Evolutionary conservation across 2,329 filamentous ascomycete species (phyloP).

Genomic region (Colletotrichum orchidophilum): DNA sequence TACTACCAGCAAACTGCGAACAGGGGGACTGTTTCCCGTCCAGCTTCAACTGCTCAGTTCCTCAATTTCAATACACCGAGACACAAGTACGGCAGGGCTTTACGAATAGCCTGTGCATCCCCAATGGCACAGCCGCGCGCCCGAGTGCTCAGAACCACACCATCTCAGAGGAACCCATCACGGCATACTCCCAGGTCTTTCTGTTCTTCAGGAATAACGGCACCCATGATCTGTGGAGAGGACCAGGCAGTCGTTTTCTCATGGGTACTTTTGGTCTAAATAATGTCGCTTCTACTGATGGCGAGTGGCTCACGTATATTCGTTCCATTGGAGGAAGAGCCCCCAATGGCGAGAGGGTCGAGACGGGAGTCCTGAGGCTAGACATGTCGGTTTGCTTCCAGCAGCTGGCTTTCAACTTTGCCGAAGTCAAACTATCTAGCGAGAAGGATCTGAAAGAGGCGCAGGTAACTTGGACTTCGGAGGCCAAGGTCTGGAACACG

Average conservation of each 20-base stretch:
- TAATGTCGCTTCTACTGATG: not conserved
- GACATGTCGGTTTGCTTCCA: constrained; percentile 35
- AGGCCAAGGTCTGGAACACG: constrained; percentile 26
- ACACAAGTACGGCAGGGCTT: not conserved
- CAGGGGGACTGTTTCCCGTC: not conserved
- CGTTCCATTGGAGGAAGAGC: not conserved
- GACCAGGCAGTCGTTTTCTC: not conserved
- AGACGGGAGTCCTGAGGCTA: constrained; percentile 23
- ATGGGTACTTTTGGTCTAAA: not conserved
- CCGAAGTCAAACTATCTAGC: constrained; percentile 34
- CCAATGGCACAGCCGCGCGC: not conserved
- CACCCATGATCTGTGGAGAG: not conserved
- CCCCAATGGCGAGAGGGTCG: not conserved
- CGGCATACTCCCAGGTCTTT: not conserved
- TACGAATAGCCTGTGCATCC: not conserved
- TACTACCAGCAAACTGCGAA: not conserved
- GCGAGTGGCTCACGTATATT: constrained; percentile 11
- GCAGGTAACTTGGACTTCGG: constrained; percentile 27
- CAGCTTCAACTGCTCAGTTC: not conserved
- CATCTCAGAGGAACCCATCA: not conserved
- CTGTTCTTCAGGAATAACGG: constrained; percentile 15
- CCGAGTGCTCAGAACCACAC: constrained; percentile 5
- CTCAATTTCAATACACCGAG: constrained; percentile 1
- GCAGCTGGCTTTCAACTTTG: constrained; percentile 31
- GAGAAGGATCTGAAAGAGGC: constrained; percentile 33